Conservation (phyloP, 495 filamentous ascomycete genomes). For the Pyrenopolyporus hunteri region DNA sequence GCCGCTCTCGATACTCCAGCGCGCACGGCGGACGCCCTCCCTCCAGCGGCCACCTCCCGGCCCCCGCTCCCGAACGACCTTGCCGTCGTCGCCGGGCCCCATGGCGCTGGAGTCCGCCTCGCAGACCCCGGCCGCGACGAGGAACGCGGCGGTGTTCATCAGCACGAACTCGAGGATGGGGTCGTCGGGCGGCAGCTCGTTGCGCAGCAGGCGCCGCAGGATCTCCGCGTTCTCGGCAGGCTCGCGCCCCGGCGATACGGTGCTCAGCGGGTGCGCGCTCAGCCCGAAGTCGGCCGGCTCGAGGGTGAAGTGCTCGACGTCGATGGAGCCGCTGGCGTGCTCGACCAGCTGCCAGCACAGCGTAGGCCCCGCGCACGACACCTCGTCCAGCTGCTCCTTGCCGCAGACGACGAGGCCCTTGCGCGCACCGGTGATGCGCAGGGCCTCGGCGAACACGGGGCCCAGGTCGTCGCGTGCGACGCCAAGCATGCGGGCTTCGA, state of each 20-base stretch:
- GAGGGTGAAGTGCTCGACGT: constrained; percentile 75
- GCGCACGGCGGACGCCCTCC: constrained; percentile 83
- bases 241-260: constrained; percentile 82
- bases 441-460: constrained; percentile 82
- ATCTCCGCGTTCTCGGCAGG: constrained; percentile 88
- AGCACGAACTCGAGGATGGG: constrained; percentile 93
- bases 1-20: constrained; percentile 83
- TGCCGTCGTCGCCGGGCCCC: constrained; percentile 66
- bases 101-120: constrained; percentile 78
- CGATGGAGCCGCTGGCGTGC: constrained; percentile 55
- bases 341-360: constrained; percentile 84
- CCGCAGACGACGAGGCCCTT: constrained; percentile 94
- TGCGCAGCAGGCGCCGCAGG: constrained; percentile 74
- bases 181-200: constrained; percentile 72
- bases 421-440: constrained; percentile 73
- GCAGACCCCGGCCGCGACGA: constrained; percentile 84
- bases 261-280: constrained; percentile 69
- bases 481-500: constrained; percentile 90
- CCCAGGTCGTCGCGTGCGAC: constrained; percentile 87
- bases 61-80: constrained; percentile 78
- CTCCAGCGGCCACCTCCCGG: constrained; percentile 90
- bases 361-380: constrained; percentile 84
- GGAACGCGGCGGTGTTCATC: constrained; percentile 87
- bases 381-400: constrained; percentile 92
- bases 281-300: constrained; percentile 86